Evolutionary conservation across 345 rosid species (phyloP).

Genomic region (Isatis tinctoria): DNA sequence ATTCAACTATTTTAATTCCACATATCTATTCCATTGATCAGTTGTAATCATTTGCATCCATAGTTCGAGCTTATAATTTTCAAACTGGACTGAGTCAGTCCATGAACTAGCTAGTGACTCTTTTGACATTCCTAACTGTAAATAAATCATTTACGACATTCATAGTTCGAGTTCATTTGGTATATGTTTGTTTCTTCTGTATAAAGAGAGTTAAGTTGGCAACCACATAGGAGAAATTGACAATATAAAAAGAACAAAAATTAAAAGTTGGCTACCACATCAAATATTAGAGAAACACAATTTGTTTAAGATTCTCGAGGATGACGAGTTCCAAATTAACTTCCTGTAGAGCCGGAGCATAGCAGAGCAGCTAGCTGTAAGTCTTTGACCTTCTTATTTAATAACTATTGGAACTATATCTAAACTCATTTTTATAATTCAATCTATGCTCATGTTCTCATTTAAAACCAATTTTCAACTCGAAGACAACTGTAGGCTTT

Average conservation of each 20-base stretch:
- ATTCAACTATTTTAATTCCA: too few relatives aligned
- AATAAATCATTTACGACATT: background rate
- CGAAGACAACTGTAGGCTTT: slow-evolving; percentile 25
- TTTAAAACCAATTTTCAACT: slow-evolving; percentile 11
- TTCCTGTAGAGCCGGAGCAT: slow-evolving; percentile 23
- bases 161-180: background rate
- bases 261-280: slow-evolving; percentile 4
- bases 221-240: background rate
- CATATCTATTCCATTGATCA: too few relatives aligned
- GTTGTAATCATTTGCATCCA: background rate
- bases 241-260: background rate
- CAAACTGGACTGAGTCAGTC: background rate
- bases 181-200: background rate
- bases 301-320: slow-evolving; percentile 24
- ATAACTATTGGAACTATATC: background rate
- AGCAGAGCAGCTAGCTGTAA: slow-evolving; percentile 27
- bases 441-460: slow-evolving; percentile 3
- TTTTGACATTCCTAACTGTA: background rate
- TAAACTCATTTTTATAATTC: background rate
- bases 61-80: background rate
- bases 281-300: background rate
- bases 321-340: slow-evolving; percentile 10
- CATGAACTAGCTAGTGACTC: background rate
- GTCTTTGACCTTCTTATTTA: slow-evolving; percentile 25
- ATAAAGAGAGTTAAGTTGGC: too few relatives aligned